Conservation (phyloP, 164 flowering plant genomes). For the Magnolia sinica region DNA sequence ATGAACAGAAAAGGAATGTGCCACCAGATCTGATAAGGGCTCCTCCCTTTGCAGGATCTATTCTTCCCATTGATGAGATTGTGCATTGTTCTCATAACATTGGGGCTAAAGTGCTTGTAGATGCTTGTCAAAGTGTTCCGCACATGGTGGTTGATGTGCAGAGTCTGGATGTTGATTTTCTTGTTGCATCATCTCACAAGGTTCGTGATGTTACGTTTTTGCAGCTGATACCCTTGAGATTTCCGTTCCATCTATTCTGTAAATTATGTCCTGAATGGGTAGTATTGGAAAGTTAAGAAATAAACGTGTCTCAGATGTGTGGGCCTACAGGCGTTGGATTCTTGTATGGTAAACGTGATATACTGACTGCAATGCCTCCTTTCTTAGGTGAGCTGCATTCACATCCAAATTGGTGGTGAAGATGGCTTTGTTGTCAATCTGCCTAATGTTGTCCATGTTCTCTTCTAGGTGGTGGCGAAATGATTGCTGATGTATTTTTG, state of each 20-base stretch:
- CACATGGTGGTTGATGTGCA: constrained; percentile 95
- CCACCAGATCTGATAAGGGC: no score
- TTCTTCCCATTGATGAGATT: constrained; percentile 79
- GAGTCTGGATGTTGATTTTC: constrained; percentile 76
- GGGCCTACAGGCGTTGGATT: constrained; percentile 99
- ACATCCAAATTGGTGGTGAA: not conserved
- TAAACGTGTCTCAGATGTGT: constrained; percentile 98
- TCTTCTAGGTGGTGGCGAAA: constrained; percentile 90
- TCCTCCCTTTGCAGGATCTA: constrained; percentile 47
- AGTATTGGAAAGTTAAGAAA: constrained; percentile 29
- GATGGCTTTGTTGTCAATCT: not conserved
- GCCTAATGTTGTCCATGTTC: not conserved
- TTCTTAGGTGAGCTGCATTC: constrained; percentile 64
- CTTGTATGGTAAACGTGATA: constrained; percentile 78
- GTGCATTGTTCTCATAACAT: constrained; percentile 72
- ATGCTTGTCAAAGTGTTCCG: constrained; percentile 99
- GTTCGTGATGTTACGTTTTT: constrained; percentile 36
- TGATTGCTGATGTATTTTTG: constrained; percentile 89
- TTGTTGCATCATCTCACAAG: constrained; percentile 99
- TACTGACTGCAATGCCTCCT: constrained; percentile 78
- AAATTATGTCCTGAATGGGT: not conserved
- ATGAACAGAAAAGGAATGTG: not conserved
- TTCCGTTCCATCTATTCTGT: not conserved
- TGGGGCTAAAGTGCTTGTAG: constrained; percentile 92
- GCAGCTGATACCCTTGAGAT: not conserved